These are phyloP conservation scores for Eutrema yunnanense DNA, from an alignment of 345 rosid genomes.

Conservation along the genomic window DNA sequence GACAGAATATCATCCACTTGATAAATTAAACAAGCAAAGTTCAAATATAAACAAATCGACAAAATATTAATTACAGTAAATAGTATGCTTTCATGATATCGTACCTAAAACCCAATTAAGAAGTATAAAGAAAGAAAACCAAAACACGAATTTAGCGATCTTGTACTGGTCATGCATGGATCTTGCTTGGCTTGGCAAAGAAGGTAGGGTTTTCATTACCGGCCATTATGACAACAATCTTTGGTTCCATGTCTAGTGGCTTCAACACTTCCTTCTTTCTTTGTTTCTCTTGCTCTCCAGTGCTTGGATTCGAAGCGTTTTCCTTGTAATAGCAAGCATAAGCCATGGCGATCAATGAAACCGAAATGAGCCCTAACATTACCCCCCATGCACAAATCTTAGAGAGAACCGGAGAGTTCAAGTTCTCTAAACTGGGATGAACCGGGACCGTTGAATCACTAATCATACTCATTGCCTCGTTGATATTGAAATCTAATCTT, in stretches of 20 bases:
- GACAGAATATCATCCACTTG: too few species aligned
- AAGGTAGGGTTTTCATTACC: slow-evolving; percentile 53
- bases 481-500: neutral
- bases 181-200: slow-evolving; percentile 44
- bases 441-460: slow-evolving; percentile 22
- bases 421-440: slow-evolving; percentile 18
- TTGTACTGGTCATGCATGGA: slow-evolving; percentile 11
- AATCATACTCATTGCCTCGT: slow-evolving; percentile 36
- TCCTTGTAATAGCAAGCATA: slow-evolving; percentile 33
- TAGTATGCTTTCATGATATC: neutral
- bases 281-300: slow-evolving; percentile 22
- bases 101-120: too few species aligned
- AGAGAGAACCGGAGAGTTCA: slow-evolving; percentile 45
- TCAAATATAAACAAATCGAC: neutral
- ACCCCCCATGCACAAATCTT: slow-evolving; percentile 45
- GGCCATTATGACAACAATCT: slow-evolving; percentile 68
- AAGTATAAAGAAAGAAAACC: too few species aligned
- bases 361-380: slow-evolving; percentile 41
- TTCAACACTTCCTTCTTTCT: slow-evolving; percentile 10
- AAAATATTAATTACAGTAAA: neutral
- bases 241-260: slow-evolving; percentile 50
- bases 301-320: neutral
- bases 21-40: neutral
- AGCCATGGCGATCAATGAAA: slow-evolving; percentile 42
- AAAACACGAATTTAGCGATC: too few species aligned